A percentile compares a stretch with the other conserved stretches of the same genome.
Conservation (phyloP, 2,329 filamentous ascomycete species). For the Escovopsis sp. region DNA sequence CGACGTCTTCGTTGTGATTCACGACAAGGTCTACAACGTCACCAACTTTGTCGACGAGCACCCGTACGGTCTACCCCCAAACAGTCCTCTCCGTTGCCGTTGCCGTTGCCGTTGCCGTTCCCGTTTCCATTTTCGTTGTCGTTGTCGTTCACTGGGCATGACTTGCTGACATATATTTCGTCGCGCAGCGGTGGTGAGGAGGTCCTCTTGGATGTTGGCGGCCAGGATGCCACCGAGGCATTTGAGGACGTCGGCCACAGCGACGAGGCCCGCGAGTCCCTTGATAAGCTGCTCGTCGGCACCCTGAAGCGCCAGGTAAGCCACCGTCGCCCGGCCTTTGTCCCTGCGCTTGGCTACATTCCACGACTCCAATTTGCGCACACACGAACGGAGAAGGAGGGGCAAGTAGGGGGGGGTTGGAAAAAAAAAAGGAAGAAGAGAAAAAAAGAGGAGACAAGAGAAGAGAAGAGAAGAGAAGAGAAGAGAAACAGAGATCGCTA, state of each 20-base stretch:
- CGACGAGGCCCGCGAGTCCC: conserved; percentile 92
- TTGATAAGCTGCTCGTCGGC: conserved; percentile 62
- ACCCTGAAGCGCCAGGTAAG: conserved; percentile 67
- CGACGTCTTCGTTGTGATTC: conserved; percentile 80
- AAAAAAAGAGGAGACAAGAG: too few species aligned
- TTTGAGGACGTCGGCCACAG: conserved; percentile 99
- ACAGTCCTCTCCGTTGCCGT: not conserved
- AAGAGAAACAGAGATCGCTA: too few species aligned
- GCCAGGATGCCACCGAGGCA: conserved; percentile 91
- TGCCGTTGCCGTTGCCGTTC: not conserved
- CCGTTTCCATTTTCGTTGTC: not conserved
- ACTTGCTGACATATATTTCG: not conserved
- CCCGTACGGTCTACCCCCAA: conserved; percentile 43
- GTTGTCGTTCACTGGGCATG: conserved; percentile 3
- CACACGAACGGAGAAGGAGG: too few species aligned
- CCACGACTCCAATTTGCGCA: too few species aligned
- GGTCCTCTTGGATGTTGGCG: conserved; percentile 88
- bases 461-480: too few species aligned
- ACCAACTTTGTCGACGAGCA: conserved; percentile 93
- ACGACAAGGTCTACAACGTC: conserved; percentile 92
- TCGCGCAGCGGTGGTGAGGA: conserved; percentile 79
- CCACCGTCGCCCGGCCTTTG: too few species aligned
- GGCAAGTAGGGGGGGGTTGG: too few species aligned
- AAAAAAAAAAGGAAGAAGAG: too few species aligned
- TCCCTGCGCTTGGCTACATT: too few species aligned